phyloP scores from a whole-genome alignment of 2,329 filamentous ascomycete genomes.

The Scedosporium aurantiacum region DNA sequence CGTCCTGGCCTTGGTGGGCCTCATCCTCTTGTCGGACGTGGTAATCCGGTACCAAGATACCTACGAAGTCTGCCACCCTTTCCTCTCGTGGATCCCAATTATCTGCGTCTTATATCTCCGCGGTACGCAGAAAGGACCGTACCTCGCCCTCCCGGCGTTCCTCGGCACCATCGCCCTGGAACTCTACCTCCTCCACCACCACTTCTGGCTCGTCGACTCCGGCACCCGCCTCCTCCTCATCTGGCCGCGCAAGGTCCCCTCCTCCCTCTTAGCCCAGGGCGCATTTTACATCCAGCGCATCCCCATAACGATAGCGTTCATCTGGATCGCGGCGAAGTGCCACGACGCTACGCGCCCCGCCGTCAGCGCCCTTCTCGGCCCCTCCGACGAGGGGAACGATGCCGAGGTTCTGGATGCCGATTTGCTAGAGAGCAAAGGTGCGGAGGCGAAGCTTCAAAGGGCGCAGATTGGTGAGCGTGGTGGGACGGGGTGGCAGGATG shows the following conservation, averaged over 20 bases:
- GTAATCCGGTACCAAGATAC: conserved; percentile 1
- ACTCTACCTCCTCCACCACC: conserved; percentile 48
- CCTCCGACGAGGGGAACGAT: background rate
- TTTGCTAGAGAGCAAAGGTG: background rate
- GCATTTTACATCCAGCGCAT: background rate
- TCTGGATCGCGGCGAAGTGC: background rate
- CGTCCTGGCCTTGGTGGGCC: background rate
- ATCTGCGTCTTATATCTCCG: conserved; percentile 40
- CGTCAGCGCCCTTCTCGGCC: background rate
- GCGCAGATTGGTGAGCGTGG: background rate
- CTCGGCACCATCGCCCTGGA: conserved; percentile 47
- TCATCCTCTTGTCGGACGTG: conserved; percentile 4
- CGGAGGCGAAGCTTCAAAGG: background rate
- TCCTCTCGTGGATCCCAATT: conserved; percentile 23
- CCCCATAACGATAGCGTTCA: background rate
- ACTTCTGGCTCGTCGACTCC: conserved; percentile 44
- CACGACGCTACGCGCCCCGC: background rate
- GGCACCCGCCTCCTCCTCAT: background rate
- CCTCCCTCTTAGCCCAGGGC: background rate
- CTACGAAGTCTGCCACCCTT: conserved; percentile 11
- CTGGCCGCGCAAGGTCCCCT: background rate
- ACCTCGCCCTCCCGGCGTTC: conserved; percentile 10
- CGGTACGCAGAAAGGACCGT: conserved; percentile 20
- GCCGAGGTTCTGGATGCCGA: conserved; percentile 1
- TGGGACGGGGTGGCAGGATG: background rate